Conservation (phyloP, 306 rosid genomes). For the Echinosophora koreensis region DNA sequence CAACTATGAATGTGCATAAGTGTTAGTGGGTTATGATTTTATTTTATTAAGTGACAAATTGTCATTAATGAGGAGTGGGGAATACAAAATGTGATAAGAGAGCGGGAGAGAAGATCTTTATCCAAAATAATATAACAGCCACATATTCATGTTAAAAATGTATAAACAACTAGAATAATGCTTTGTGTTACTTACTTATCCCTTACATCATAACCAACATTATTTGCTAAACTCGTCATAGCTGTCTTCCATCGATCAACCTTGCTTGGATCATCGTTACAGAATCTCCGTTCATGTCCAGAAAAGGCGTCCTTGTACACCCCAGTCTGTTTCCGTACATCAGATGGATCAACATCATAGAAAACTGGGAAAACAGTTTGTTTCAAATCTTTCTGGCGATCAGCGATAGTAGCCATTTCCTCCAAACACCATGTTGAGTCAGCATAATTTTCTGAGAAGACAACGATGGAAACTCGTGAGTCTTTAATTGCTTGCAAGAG, state of each 20-base stretch:
- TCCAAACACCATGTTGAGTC: conserved; percentile 29
- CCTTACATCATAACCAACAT: not conserved
- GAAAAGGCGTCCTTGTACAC: not conserved
- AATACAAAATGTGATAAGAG: too few relatives aligned
- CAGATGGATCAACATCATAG: conserved; percentile 19
- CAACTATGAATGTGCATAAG: too few relatives aligned
- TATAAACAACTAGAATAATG: too few relatives aligned
- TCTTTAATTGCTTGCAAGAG: not conserved
- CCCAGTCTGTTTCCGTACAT: conserved; percentile 8
- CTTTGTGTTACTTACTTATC: not conserved
- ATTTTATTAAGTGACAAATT: too few relatives aligned
- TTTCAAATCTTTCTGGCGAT: not conserved
- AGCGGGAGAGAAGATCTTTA: too few relatives aligned
- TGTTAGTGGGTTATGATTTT: too few relatives aligned
- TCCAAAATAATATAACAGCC: too few relatives aligned
- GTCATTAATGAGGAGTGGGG: too few relatives aligned
- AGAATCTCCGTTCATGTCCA: not conserved
- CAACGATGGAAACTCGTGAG: not conserved
- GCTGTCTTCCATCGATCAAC: conserved; percentile 19
- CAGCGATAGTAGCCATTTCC: not conserved
- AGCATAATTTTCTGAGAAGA: conserved; percentile 22
- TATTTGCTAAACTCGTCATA: not conserved
- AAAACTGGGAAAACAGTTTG: conserved; percentile 23
- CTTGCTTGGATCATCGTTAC: too few relatives aligned
- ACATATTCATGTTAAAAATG: too few relatives aligned